Percentiles rank a stretch among this genome's conserved stretches.
Evolutionary conservation across 805 yeast species (phyloP).

Genomic region (Ogataea minuta): DNA sequence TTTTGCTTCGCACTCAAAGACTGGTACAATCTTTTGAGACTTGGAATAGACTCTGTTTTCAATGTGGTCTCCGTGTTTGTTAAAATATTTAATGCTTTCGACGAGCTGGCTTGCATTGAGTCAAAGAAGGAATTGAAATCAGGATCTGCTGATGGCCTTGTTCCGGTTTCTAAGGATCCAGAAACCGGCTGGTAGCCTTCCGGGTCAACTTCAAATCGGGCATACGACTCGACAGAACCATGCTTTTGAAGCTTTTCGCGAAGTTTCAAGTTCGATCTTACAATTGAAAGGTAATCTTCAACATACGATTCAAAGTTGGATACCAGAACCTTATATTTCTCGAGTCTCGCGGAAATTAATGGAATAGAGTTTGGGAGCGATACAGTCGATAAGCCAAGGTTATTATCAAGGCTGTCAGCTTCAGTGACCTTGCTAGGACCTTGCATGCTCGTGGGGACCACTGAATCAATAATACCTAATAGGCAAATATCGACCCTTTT

Average conservation of each 20-base stretch:
- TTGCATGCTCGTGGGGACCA: no score
- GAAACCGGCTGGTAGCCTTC: constrained; percentile 23
- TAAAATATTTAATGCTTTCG: constrained; percentile 34
- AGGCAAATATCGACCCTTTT: no score
- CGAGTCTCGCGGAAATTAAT: constrained; percentile 27
- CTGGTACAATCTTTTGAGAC: constrained; percentile 37
- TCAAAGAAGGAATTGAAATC: constrained; percentile 32
- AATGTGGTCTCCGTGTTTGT: constrained; percentile 39
- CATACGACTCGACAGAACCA: constrained; percentile 21
- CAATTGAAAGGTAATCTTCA: constrained; percentile 26
- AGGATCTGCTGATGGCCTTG: not conserved
- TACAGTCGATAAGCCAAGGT: not conserved
- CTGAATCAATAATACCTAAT: no score
- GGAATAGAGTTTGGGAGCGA: constrained; percentile 29
- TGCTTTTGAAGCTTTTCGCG: constrained; percentile 28
- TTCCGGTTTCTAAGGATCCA: constrained; percentile 20
- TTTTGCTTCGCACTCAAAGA: constrained; percentile 45
- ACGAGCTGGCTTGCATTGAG: constrained; percentile 27
- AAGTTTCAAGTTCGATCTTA: constrained; percentile 22
- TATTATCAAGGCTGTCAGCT: not conserved
- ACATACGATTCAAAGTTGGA: constrained; percentile 25
- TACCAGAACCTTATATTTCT: constrained; percentile 28
- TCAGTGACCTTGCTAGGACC: not conserved
- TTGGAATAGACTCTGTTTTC: constrained; percentile 40
- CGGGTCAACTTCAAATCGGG: constrained; percentile 32